Base-by-base conservation (phyloP, 106 monocot genomes). In the Vanilla planifolia region DNA sequence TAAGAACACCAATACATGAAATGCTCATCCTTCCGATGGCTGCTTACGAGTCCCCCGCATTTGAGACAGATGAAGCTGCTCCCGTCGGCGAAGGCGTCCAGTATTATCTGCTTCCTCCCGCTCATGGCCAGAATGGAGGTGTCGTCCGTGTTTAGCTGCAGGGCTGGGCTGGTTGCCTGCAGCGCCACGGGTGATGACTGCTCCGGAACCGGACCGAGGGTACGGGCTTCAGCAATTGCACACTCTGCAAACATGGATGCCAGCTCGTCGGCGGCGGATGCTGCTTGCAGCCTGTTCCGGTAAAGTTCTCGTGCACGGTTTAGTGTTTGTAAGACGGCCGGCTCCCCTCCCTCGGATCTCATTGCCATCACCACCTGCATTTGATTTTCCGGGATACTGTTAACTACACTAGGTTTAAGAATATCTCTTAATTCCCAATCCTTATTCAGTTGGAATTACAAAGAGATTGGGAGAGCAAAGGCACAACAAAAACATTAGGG, bases 11-110 rank as follows among this genome's bases (percentile, higher is more conserved):
- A 98, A 21, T 98, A 85, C 23, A 81, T 78, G 35, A 88, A 27
- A 53, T 98, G 98, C 68, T 88, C 92, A 8, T 98, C 88, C 67
- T 61, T 84, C 3, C 98, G 80, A 20, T 48, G 51, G 48, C 61
- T 88, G 24, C 98, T 85, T 13, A 98, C 80, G 17, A 98, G 85
- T 4, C 98, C 98, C 6, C 98, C 98, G 33, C 98, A 98, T 26
- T 82, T 69, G 74, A 88, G 53, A 57, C 98, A 98, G 20, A 98
- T 62, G 63, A 98, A 98, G 65, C 92, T 98, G 79, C 92, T 98
- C 23, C 98, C 98, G 68, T 98, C 98, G 0, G 84, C 55, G 62
- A 81, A 91, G 8, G 92, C 91, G 71, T 98, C 98, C 26, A 88
- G 35, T 67, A 98, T 78, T 22, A 98, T 71, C 53, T 92, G 92